Conservation (phyloP, 495 filamentous ascomycete species). For the Talaromyces liani region DNA sequence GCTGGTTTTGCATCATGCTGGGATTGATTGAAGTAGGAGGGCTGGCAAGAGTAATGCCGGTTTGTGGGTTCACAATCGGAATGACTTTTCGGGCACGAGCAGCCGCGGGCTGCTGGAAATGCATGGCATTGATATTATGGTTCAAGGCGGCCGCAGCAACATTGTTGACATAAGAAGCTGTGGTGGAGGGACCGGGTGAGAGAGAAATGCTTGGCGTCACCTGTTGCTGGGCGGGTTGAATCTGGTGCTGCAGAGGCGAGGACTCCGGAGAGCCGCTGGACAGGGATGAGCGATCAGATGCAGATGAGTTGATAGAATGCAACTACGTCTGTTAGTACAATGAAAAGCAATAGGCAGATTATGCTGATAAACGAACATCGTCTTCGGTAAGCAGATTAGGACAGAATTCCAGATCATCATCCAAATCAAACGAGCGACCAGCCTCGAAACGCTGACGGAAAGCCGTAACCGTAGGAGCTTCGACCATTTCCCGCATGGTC, state of each 20-base stretch:
- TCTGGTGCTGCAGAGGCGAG: conserved; percentile 78
- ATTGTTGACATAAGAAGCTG: conserved; percentile 61
- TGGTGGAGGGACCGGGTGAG: conserved; percentile 55
- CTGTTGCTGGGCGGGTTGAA: conserved; percentile 61
- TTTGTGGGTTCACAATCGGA: conserved; percentile 94
- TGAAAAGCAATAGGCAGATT: neutral
- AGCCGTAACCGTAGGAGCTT: conserved; percentile 61
- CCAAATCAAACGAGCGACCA: conserved; percentile 89
- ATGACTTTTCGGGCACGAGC: conserved; percentile 91
- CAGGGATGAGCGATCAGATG: conserved; percentile 87
- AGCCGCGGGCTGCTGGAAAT: conserved; percentile 79
- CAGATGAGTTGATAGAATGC: conserved; percentile 79
- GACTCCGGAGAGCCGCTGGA: conserved; percentile 90
- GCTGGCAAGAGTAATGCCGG: conserved; percentile 80
- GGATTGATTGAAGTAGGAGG: conserved; percentile 88
- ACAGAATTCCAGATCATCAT: conserved; percentile 96
- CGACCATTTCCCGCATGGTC: conserved; percentile 84
- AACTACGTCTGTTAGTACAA: conserved; percentile 42
- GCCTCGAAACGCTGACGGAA: conserved; percentile 86
- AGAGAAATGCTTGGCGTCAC: conserved; percentile 73
- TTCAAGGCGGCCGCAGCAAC: conserved; percentile 21
- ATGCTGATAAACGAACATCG: conserved; percentile 63
- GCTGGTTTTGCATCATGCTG: conserved; percentile 67
- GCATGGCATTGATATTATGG: conserved; percentile 51
- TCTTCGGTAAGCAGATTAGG: conserved; percentile 88